Evolutionary conservation across 2,329 filamentous ascomycete species (phyloP).

Genomic region (Pseudocercospora musae): DNA sequence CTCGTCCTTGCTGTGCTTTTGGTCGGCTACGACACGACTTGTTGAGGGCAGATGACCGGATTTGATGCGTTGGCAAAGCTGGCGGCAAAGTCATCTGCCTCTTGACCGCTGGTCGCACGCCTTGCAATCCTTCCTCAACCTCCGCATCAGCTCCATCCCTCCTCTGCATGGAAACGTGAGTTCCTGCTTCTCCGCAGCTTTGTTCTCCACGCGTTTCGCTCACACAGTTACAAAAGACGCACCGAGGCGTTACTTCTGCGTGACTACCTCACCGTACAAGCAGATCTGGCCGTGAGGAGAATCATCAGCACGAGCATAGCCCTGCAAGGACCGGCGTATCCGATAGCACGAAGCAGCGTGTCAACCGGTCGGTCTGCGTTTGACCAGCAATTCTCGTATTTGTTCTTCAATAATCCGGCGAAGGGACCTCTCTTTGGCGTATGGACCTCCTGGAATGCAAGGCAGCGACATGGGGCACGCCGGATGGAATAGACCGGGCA

Average conservation of each 20-base stretch:
- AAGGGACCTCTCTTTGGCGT: background rate
- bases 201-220: background rate
- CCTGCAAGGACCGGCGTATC: background rate
- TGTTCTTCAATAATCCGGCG: background rate
- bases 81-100: constrained; percentile 1
- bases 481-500: background rate
- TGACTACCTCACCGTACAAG: background rate
- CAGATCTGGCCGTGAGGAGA: background rate
- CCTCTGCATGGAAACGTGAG: background rate
- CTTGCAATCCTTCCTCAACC: constrained; percentile 1
- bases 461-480: background rate
- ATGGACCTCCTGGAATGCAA: background rate
- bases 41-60: constrained; percentile 13
- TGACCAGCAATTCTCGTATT: constrained; percentile 3
- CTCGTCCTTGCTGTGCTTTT: constrained; percentile 4
- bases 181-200: background rate
- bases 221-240: background rate
- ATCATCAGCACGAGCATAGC: background rate
- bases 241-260: constrained; percentile 3
- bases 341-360: background rate
- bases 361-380: constrained; percentile 8
- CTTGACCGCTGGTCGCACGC: constrained; percentile 7
- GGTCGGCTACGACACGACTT: constrained; percentile 13
- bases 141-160: background rate
- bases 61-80: constrained; percentile 10